Conservation (phyloP, 1,284 basidiomycete species). For the Butyriboletus appendiculatus region DNA sequence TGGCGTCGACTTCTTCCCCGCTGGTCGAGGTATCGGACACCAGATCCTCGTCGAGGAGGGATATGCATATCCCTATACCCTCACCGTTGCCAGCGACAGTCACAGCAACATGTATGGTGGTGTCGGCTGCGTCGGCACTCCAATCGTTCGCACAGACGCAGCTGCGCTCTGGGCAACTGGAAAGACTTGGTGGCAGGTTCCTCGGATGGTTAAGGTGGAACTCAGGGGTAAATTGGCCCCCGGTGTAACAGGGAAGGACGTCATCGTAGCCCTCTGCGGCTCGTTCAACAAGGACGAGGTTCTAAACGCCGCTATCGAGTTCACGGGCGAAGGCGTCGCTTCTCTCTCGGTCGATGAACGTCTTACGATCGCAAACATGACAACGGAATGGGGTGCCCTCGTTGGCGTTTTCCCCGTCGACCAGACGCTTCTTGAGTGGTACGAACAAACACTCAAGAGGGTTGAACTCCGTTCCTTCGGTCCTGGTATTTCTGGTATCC, state of each 20-base stretch:
- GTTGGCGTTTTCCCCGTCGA: constrained; percentile 97
- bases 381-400: constrained; percentile 98
- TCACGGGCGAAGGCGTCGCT: constrained; percentile 89
- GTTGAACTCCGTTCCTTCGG: constrained; percentile 82
- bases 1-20: constrained; percentile 94
- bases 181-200: constrained; percentile 99
- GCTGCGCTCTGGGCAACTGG: constrained; percentile 98
- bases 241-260: constrained; percentile 97
- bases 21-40: constrained; percentile 97
- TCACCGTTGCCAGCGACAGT: constrained; percentile 95
- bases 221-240: constrained; percentile 80
- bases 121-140: constrained; percentile 95
- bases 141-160: constrained; percentile 92
- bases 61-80: constrained; percentile 91
- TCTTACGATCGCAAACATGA: constrained; percentile 97
- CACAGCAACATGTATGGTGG: constrained; percentile 99
- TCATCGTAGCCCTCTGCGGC: constrained; percentile 96
- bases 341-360: constrained; percentile 88
- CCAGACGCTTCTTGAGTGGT: constrained; percentile 83
- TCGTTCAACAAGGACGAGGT: constrained; percentile 98
- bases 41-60: constrained; percentile 96
- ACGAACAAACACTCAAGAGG: constrained; percentile 76
- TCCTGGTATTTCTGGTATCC: constrained; percentile 48
- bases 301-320: constrained; percentile 97
- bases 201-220: constrained; percentile 95